Evolutionary conservation across 2,329 filamentous ascomycete genomes (phyloP).

Genomic region (Capronia coronata): DNA sequence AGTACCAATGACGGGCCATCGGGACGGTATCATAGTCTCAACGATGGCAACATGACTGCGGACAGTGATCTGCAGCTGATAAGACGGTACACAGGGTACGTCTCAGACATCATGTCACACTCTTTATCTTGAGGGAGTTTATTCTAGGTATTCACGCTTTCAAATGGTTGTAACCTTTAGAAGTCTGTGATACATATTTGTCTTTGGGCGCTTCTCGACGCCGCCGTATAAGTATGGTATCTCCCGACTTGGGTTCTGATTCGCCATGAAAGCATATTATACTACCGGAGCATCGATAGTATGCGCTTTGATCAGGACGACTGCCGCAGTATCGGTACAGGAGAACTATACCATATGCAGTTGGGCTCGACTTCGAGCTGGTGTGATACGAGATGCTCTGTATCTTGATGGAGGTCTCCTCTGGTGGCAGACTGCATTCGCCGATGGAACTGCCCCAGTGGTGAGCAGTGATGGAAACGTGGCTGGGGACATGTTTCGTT

Average conservation of each 20-base stretch:
- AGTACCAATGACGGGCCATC: constrained; percentile 5
- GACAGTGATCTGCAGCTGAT: constrained; percentile 11
- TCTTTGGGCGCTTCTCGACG: background rate
- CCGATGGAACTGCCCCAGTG: constrained; percentile 24
- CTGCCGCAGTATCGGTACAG: constrained; percentile 13
- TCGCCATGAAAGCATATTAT: constrained; percentile 12
- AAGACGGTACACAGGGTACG: constrained; percentile 12
- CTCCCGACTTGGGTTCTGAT: background rate
- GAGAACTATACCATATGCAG: constrained; percentile 26
- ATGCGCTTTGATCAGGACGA: constrained; percentile 2
- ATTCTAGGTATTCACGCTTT: too few species aligned
- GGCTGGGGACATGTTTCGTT: constrained; percentile 49
- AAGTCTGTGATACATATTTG: background rate
- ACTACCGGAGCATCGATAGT: background rate
- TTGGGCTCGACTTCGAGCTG: constrained; percentile 24
- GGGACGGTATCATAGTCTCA: constrained; percentile 5
- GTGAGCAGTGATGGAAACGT: constrained; percentile 24
- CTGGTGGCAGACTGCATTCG: constrained; percentile 27
- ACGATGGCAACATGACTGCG: constrained; percentile 15
- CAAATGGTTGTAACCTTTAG: too few species aligned
- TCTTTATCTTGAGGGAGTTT: background rate
- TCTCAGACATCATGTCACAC: constrained; percentile 5
- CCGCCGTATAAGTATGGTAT: constrained; percentile 4
- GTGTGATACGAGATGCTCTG: constrained; percentile 22
- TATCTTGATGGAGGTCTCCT: constrained; percentile 25